These are phyloP conservation scores for Sporothrix sp. DNA, from an alignment of 2,329 filamentous ascomycete genomes.

Conservation along the genomic window DNA sequence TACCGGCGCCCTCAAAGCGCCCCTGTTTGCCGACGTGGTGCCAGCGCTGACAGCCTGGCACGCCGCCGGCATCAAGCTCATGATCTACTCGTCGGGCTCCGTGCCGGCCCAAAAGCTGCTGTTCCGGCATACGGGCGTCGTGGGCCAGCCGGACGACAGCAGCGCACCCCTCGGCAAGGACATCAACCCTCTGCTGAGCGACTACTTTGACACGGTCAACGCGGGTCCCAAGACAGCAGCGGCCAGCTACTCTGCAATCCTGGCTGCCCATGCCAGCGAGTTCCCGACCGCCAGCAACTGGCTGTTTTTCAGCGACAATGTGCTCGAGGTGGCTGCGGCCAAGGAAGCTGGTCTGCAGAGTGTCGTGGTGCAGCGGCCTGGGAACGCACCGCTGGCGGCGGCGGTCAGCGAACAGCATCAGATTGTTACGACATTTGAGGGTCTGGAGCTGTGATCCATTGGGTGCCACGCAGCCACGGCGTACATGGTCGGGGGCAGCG, in stretches of 20 bases:
- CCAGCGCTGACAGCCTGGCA: constrained; percentile 52
- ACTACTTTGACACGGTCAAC: constrained; percentile 73
- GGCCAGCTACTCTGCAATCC: constrained; percentile 57
- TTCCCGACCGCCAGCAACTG: constrained; percentile 43
- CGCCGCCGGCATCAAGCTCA: constrained; percentile 44
- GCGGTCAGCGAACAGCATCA: constrained; percentile 24
- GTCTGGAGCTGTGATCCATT: constrained; percentile 16
- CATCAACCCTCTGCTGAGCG: constrained; percentile 47
- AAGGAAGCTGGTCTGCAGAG: constrained; percentile 53
- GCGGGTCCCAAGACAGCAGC: constrained; percentile 63
- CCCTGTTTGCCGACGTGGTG: constrained; percentile 66
- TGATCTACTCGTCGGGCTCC: constrained; percentile 76
- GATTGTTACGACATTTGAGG: constrained; percentile 26
- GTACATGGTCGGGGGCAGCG: no score
- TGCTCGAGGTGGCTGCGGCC: constrained; percentile 57
- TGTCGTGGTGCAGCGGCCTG: constrained; percentile 54
- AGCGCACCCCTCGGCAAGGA: constrained; percentile 38
- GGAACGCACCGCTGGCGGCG: constrained; percentile 54
- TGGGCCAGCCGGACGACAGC: neutral
- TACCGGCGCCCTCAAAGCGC: constrained; percentile 58
- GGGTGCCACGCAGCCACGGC: neutral
- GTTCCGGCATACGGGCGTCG: constrained; percentile 55
- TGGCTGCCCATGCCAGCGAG: constrained; percentile 25
- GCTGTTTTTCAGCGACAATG: constrained; percentile 75
- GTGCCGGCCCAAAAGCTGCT: constrained; percentile 73